phyloP scores from a whole-genome alignment of 208 protist genomes.

The Wallacemonas sp. region DNA sequence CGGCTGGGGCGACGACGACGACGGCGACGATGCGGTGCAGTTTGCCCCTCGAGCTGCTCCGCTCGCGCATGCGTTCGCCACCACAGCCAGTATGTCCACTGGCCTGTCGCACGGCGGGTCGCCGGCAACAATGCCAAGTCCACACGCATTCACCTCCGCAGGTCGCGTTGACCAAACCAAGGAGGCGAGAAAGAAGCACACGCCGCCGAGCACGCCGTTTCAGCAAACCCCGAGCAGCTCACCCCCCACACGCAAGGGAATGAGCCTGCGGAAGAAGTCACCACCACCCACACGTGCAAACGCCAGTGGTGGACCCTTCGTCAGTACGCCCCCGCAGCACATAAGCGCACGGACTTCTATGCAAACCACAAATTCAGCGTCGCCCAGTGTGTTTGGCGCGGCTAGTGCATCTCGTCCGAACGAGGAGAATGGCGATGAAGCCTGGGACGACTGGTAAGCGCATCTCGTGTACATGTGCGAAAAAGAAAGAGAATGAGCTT shows the following conservation, averaged over 20 bases:
- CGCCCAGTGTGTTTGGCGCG: background rate
- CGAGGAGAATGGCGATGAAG: conserved; percentile 34
- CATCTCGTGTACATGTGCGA: background rate
- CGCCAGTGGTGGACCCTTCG: background rate
- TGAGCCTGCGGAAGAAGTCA: conserved; percentile 33
- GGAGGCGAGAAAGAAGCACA: conserved; percentile 8
- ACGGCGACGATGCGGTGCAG: conserved; percentile 33
- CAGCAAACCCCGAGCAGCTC: background rate
- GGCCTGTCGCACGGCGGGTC: background rate
- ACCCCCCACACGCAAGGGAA: conserved; percentile 4
- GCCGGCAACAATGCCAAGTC: too few species aligned
- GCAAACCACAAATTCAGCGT: background rate
- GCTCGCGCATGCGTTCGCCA: background rate
- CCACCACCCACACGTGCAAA: conserved; percentile 9
- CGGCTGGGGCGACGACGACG: conserved; percentile 30
- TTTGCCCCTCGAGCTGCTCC: conserved; percentile 5
- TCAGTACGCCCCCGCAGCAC: background rate
- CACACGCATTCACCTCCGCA: too few species aligned
- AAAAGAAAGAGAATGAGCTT: background rate
- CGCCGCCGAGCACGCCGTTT: background rate
- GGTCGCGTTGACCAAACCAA: too few species aligned
- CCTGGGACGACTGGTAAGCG: conserved; percentile 38
- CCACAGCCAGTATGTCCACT: background rate
- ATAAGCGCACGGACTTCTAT: background rate
- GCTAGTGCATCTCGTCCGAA: background rate